Evolutionary conservation across 2,329 filamentous ascomycete species (phyloP), one percentile per base, ranked within the genome.

Genomic region (Aphanoascus verrucosus): DNA sequence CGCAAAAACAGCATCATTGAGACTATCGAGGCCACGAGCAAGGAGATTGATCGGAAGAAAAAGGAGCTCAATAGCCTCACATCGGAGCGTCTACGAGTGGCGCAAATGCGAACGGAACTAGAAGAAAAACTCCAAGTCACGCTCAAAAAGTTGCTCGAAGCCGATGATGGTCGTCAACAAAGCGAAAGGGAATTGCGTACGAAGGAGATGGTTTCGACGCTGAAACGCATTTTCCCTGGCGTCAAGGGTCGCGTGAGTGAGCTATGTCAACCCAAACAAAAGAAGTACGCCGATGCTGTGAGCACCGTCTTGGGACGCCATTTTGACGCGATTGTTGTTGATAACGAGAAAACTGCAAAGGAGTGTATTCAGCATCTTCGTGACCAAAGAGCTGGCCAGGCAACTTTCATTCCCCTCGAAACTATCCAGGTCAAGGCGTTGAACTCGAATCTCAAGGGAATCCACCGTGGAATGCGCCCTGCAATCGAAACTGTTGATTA

Each of bases 401-500:
- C 93, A 71, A 96, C 88, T 1, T 97, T 98, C 68, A 90, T 97
- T 58, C 93, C 93, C 0, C 77, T 98, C 15, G 93, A 98, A 74
- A 96, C 94, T 50, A 95, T 98, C 67, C 94, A 97, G 64, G 90
- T 96, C 65, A 90, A 88, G 67, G 83, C 88, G 9, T 81, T 93
- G 55, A 94, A 94, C 66, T 86, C 88, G 4, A 90, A 88, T 56
- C 76, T 98, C 59, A 96, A 96, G 70, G 88, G 89, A 28, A 85
- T 95, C 67, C 79, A 87, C 53, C 86, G 87, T 38, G 88, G 86
- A 44, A 83, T 83, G 69, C 83, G 91, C 6, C 79, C 96, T 55
- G 94, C 91, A 0, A 94, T 98, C 58, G 93, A 98, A 67, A 94
- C 89, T 0, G 91, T 98, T 62, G 89, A 95, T 64, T 98, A 93